phyloP scores from a whole-genome alignment of 2,329 filamentous ascomycete genomes.

The Rhynchosporium secalis region DNA sequence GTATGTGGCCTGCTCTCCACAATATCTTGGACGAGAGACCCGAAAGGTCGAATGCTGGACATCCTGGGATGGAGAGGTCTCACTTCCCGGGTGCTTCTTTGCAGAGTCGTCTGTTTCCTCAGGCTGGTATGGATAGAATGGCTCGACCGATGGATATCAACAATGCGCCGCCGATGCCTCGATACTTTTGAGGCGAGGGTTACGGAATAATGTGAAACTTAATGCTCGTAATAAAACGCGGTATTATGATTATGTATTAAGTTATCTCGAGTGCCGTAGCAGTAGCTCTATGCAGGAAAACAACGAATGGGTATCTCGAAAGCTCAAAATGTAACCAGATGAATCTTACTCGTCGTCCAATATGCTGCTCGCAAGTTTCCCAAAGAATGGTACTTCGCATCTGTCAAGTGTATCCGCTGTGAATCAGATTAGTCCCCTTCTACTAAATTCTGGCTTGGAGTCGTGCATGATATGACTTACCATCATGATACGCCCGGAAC shows the following conservation, averaged over 20 bases:
- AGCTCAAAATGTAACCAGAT: conserved; percentile 15
- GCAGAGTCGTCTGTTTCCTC: conserved; percentile 6
- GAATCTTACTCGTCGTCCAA: conserved; percentile 73
- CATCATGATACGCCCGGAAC: conserved; percentile 78
- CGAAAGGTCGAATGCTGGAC: neutral
- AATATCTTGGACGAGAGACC: conserved; percentile 24
- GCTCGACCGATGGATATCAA: conserved; percentile 12
- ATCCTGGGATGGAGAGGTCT: conserved; percentile 2
- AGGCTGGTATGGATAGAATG: neutral
- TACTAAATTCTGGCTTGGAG: neutral
- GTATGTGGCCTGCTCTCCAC: conserved; percentile 27
- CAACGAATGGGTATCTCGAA: conserved; percentile 32
- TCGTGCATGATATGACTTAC: conserved; percentile 42
- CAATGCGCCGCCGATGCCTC: conserved; percentile 18
- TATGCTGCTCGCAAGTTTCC: conserved; percentile 80
- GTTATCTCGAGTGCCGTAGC: conserved; percentile 18
- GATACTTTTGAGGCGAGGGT: conserved; percentile 21
- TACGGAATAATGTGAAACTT: neutral
- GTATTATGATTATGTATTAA: conserved; percentile 32
- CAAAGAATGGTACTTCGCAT: conserved; percentile 80
- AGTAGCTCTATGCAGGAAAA: conserved; percentile 15
- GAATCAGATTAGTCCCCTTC: neutral
- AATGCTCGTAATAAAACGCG: neutral
- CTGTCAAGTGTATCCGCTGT: conserved; percentile 59
- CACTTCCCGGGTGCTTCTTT: neutral